Evolutionary conservation across 1,139 yeast genomes (phyloP).

Genomic region (Candida freyschussii): DNA sequence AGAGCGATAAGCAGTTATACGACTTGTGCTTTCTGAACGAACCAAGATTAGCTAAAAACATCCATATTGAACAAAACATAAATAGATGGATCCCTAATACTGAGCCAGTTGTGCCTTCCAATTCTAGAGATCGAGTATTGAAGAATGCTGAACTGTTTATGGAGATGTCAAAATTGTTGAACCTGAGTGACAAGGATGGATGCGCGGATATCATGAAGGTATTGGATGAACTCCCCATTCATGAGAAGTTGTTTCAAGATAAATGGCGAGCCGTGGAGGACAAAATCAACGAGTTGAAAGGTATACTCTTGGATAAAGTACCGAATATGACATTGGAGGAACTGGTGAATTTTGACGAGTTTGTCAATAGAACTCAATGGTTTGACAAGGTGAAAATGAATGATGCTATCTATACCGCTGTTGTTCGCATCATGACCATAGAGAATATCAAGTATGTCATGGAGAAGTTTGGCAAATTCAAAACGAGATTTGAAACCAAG

Average conservation of each 20-base stretch:
- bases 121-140: constrained; percentile 2
- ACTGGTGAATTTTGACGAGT: constrained; percentile 6
- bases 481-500: constrained; percentile 1
- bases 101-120: neutral
- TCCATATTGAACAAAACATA: constrained; percentile 10
- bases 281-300: constrained; percentile 10
- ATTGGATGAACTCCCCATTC: constrained; percentile 5
- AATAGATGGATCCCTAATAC: constrained; percentile 1
- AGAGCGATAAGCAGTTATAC: constrained; percentile 20
- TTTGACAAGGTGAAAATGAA: constrained; percentile 7
- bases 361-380: constrained; percentile 7
- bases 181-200: constrained; percentile 6
- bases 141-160: constrained; percentile 12
- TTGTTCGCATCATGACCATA: constrained; percentile 4
- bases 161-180: constrained; percentile 12
- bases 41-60: constrained; percentile 7
- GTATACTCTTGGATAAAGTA: constrained; percentile 7
- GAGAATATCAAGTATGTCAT: constrained; percentile 11
- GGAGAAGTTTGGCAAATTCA: constrained; percentile 8
- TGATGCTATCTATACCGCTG: constrained; percentile 4
- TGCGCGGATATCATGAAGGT: constrained; percentile 5
- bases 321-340: constrained; percentile 6
- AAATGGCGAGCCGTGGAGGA: constrained; percentile 8
- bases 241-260: constrained; percentile 11
- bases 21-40: constrained; percentile 16